These are phyloP conservation scores for Ceratobasidium sp. DNA, from an alignment of 1,284 basidiomycete genomes.

Conservation along the genomic window DNA sequence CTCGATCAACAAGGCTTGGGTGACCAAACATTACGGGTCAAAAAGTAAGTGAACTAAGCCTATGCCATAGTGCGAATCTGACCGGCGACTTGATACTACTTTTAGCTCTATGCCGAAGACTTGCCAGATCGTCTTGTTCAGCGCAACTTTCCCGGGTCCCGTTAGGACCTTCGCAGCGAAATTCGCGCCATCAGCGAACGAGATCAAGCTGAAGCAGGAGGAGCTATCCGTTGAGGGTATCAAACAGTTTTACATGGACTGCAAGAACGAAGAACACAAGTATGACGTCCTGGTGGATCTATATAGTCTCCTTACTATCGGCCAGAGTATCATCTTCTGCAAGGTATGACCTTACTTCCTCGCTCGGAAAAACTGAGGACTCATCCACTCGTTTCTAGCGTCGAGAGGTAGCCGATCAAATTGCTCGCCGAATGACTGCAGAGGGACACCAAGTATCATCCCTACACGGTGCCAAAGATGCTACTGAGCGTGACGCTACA, in stretches of 20 bases:
- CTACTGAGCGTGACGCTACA: slow-evolving; percentile 88
- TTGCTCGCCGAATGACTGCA: slow-evolving; percentile 88
- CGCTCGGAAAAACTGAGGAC: slow-evolving; percentile 12
- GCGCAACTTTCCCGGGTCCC: slow-evolving; percentile 96
- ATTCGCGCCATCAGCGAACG: slow-evolving; percentile 95
- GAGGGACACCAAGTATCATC: slow-evolving; percentile 98
- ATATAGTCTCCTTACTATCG: slow-evolving; percentile 93
- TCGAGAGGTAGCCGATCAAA: slow-evolving; percentile 92
- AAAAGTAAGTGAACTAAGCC: slow-evolving; percentile 75
- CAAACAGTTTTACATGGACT: slow-evolving; percentile 98
- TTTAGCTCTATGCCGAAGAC: slow-evolving; percentile 74
- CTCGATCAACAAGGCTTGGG: slow-evolving; percentile 95
- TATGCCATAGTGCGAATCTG: not conserved
- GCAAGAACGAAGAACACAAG: slow-evolving; percentile 89
- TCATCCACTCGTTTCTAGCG: slow-evolving; percentile 64
- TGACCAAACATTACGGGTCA: slow-evolving; percentile 96
- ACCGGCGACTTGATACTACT: not conserved
- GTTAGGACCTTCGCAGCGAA: slow-evolving; percentile 91
- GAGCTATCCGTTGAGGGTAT: slow-evolving; percentile 96
- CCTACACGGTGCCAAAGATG: slow-evolving; percentile 94
- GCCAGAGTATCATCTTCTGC: slow-evolving; percentile 98
- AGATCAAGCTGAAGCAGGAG: slow-evolving; percentile 95
- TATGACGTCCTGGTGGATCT: slow-evolving; percentile 95
- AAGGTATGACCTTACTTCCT: slow-evolving; percentile 69
- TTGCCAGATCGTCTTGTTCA: slow-evolving; percentile 94